phyloP scores from a whole-genome alignment of 2,329 filamentous ascomycete species.

The Pseudogymnoascus sp. region DNA sequence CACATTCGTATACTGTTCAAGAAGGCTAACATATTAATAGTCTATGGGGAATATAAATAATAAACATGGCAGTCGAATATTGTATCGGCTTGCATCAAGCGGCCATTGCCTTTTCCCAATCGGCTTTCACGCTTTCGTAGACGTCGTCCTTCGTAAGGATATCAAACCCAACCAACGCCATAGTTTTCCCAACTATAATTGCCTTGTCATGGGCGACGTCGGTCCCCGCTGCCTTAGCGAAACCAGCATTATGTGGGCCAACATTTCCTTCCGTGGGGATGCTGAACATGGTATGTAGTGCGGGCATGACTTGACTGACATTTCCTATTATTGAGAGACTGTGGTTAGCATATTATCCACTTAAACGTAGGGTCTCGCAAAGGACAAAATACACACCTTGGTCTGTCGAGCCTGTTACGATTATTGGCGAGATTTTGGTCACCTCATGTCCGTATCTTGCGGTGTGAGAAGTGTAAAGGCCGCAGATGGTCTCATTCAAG shows the following conservation, averaged over 20 bases:
- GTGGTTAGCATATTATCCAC: neutral
- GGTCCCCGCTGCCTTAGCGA: slow-evolving; percentile 42
- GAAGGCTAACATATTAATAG: neutral
- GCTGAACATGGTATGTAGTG: slow-evolving; percentile 42
- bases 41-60: neutral
- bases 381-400: slow-evolving; percentile 45
- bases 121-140: slow-evolving; percentile 34
- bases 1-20: neutral
- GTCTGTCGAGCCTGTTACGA: slow-evolving; percentile 35
- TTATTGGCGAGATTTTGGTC: slow-evolving; percentile 33
- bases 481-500: slow-evolving; percentile 42
- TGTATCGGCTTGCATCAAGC: neutral
- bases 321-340: slow-evolving; percentile 37
- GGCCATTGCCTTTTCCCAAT: slow-evolving; percentile 28
- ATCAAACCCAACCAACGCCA: slow-evolving; percentile 41
- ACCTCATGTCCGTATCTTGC: slow-evolving; percentile 34
- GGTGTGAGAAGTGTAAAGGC: slow-evolving; percentile 38
- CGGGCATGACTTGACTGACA: slow-evolving; percentile 48
- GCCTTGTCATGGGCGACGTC: slow-evolving; percentile 38
- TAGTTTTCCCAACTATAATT: slow-evolving; percentile 38
- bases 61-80: neutral
- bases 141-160: slow-evolving; percentile 36
- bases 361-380: neutral
- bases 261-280: slow-evolving; percentile 39
- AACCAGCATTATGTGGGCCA: slow-evolving; percentile 45